phyloP scores from a whole-genome alignment of 768 basidiomycete species.

The Austroboletus eburneus region DNA sequence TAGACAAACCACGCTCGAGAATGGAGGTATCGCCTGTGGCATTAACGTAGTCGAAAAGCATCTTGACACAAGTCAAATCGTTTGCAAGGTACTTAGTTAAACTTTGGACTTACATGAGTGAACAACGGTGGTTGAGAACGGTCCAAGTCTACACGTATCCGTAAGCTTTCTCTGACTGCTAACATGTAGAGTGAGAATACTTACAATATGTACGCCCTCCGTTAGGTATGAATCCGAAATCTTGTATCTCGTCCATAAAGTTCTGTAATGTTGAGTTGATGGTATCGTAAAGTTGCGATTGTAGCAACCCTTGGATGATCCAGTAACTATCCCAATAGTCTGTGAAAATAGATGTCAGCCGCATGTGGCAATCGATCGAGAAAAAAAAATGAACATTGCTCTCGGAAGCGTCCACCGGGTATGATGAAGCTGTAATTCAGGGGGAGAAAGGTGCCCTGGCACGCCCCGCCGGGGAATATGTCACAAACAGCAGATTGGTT shows the following conservation, averaged over 20 bases:
- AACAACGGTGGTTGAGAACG: constrained; percentile 91
- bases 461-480: constrained; percentile 42
- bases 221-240: constrained; percentile 89
- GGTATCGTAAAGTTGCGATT: constrained; percentile 69
- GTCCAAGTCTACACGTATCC: constrained; percentile 57
- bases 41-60: constrained; percentile 82
- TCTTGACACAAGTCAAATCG: constrained; percentile 40
- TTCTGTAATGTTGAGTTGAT: constrained; percentile 81
- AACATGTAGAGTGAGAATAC: background rate
- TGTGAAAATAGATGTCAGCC: constrained; percentile 17
- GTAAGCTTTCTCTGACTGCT: background rate
- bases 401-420: constrained; percentile 82
- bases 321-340: constrained; percentile 75
- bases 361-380: background rate
- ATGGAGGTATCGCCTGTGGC: constrained; percentile 71
- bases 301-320: constrained; percentile 81
- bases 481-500: constrained; percentile 68
- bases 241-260: constrained; percentile 90
- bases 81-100: background rate
- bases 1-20: constrained; percentile 72
- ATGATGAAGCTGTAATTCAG: constrained; percentile 90
- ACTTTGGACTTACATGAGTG: constrained; percentile 50
- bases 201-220: constrained; percentile 88
- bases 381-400: constrained; percentile 66
- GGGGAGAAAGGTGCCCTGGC: constrained; percentile 84